Conservation (phyloP, 805 yeast genomes). For the Zygosaccharomyces bailii region DNA sequence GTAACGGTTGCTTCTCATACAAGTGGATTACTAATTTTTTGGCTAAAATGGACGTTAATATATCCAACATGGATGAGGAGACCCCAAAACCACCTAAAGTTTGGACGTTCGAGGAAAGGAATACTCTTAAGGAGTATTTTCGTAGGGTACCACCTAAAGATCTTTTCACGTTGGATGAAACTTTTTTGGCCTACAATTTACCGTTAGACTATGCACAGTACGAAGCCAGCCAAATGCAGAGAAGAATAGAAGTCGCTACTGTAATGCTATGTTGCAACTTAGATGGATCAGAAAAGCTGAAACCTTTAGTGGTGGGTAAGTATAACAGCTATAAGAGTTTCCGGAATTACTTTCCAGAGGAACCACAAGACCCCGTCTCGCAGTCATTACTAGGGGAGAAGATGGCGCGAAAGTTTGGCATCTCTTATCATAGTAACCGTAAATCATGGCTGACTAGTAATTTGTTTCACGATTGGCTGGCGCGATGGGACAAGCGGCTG, state of each 20-base stretch:
- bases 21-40: slow-evolving; percentile 53
- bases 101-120: slow-evolving; percentile 60
- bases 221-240: slow-evolving; percentile 38
- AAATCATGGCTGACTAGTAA: slow-evolving; percentile 63
- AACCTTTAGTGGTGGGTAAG: slow-evolving; percentile 59
- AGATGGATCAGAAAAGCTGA: slow-evolving; percentile 59
- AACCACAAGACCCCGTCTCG: slow-evolving; percentile 28
- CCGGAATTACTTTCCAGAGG: slow-evolving; percentile 36
- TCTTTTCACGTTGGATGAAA: slow-evolving; percentile 58
- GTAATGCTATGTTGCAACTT: slow-evolving; percentile 61
- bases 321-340: slow-evolving; percentile 47
- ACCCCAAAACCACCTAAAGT: slow-evolving; percentile 47
- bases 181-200: slow-evolving; percentile 54
- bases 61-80: slow-evolving; percentile 46
- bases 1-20: slow-evolving; percentile 60
- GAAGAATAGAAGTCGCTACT: slow-evolving; percentile 44
- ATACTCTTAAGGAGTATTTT: slow-evolving; percentile 45
- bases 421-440: slow-evolving; percentile 55
- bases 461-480: slow-evolving; percentile 58
- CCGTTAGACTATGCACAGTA: slow-evolving; percentile 57
- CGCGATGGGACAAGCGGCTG: slow-evolving; percentile 56
- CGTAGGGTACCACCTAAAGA: slow-evolving; percentile 47
- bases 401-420: slow-evolving; percentile 48
- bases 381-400: slow-evolving; percentile 39
- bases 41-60: slow-evolving; percentile 49